phyloP scores from a whole-genome alignment of 192 early-diverging fungal species.

The Coemansia sp. region DNA sequence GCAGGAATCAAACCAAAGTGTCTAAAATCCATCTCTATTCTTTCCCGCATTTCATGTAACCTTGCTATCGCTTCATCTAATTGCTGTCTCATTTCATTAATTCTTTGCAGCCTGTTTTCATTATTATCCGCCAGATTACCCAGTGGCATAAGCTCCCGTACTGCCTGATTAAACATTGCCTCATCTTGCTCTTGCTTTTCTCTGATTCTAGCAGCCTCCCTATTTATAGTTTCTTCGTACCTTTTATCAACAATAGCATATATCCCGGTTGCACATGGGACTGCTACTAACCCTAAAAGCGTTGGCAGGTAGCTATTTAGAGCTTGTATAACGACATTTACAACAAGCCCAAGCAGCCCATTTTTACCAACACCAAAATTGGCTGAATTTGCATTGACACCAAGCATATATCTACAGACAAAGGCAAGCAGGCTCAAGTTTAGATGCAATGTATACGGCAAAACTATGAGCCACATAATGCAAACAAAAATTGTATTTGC shows the following conservation, averaged over 20 bases:
- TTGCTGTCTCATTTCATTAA: too few species aligned
- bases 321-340: neutral
- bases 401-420: neutral
- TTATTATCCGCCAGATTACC: slow-evolving; percentile 1
- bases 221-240: neutral
- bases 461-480: slow-evolving; percentile 68
- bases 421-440: neutral
- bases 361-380: too few species aligned
- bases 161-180: neutral
- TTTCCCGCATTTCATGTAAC: too few species aligned
- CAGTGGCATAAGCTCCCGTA: neutral
- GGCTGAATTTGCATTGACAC: too few species aligned
- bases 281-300: neutral
- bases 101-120: neutral
- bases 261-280: neutral
- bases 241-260: neutral
- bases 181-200: too few species aligned
- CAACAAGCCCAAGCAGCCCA: neutral
- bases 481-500: slow-evolving; percentile 28
- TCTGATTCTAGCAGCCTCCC: neutral
- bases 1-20: too few species aligned
- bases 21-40: too few species aligned
- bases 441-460: slow-evolving; percentile 76
- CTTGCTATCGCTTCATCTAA: too few species aligned
- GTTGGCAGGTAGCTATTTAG: neutral